phyloP scores from a whole-genome alignment of 345 rosid genomes.

The Eucalyptus pumila region DNA sequence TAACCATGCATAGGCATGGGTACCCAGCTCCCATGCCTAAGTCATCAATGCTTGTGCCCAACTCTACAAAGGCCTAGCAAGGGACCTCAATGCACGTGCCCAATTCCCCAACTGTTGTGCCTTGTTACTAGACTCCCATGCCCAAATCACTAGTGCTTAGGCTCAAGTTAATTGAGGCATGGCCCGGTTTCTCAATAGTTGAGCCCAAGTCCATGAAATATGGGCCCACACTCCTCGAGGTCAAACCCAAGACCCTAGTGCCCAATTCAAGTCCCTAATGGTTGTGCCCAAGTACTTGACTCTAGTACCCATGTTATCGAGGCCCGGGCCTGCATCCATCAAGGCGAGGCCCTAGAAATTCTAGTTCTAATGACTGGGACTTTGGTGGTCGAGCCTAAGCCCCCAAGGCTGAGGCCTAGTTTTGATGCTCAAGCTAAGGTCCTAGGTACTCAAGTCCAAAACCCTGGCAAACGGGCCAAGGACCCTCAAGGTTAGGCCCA shows the following conservation, averaged over 20 bases:
- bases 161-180: neutral
- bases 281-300: neutral
- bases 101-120: rapidly evolving
- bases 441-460: neutral
- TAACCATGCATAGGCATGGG: neutral
- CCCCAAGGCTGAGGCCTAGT: neutral
- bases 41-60: neutral
- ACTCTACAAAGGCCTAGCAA: neutral
- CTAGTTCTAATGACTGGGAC: neutral
- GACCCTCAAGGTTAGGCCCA: neutral
- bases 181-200: neutral
- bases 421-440: neutral
- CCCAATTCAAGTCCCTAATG: rapidly evolving
- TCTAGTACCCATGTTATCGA: neutral
- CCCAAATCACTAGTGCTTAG: neutral
- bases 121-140: rapidly evolving
- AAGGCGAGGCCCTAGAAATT: neutral
- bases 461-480: neutral
- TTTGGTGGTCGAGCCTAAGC: neutral
- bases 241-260: neutral
- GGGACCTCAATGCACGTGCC: neutral
- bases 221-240: neutral
- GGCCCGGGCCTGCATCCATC: neutral
- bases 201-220: neutral
- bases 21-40: rapidly evolving